Percentiles rank a stretch among this genome's conserved stretches.
Conservation (phyloP, 2,329 filamentous ascomycete genomes). For the Aspergillus sp. region DNA sequence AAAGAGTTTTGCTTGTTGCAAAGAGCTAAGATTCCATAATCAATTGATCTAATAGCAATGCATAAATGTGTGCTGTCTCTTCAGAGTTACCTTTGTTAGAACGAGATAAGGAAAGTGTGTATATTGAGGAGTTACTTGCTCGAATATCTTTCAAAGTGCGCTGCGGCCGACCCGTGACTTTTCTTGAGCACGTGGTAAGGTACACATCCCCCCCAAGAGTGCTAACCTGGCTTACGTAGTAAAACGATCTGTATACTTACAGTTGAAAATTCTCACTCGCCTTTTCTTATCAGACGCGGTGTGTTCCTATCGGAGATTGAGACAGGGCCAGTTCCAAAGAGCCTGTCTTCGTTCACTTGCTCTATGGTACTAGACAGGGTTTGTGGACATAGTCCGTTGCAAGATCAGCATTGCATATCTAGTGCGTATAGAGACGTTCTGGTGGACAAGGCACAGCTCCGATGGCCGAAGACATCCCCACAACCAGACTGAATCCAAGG, state of each 20-base stretch:
- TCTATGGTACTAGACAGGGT: too few species aligned
- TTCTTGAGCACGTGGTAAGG: constrained; percentile 34
- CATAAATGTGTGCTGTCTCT: too few species aligned
- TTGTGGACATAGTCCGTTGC: constrained; percentile 7
- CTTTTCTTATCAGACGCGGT: constrained; percentile 25
- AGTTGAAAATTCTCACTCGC: constrained; percentile 33
- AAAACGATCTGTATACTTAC: background rate
- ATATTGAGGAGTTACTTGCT: constrained; percentile 44
- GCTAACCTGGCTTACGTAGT: background rate
- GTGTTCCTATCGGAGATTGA: constrained; percentile 36
- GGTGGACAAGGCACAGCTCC: constrained; percentile 16
- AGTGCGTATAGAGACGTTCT: constrained; percentile 20
- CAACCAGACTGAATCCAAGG: too few species aligned
- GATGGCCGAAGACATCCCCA: constrained; percentile 23
- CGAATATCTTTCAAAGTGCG: constrained; percentile 38
- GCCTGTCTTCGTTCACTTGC: constrained; percentile 28
- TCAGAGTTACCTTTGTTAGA: constrained; percentile 19
- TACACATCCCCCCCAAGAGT: background rate
- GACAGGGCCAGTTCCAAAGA: constrained; percentile 17
- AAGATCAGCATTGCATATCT: constrained; percentile 17
- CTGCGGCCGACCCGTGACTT: constrained; percentile 32
- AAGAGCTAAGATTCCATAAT: constrained; percentile 33
- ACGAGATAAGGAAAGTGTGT: constrained; percentile 36
- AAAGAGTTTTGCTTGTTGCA: constrained; percentile 39
- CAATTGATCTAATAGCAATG: constrained; percentile 16